Base-by-base conservation (phyloP, 2,329 filamentous ascomycete species). In the Talaromyces sp. region DNA sequence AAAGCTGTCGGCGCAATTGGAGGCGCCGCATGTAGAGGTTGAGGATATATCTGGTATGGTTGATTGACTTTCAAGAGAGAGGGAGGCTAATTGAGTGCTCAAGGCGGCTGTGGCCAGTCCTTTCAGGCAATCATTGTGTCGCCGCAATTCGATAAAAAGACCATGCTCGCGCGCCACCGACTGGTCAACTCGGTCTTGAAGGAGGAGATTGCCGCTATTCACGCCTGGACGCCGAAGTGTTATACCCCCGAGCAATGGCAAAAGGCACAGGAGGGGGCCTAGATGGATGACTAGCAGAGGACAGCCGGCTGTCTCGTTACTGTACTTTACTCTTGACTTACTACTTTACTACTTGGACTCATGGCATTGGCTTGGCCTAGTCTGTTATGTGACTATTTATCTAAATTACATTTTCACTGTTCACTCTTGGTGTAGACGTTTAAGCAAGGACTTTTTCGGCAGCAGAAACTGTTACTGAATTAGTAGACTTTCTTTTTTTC, bases 171-270 rank as follows among this genome's bases (percentile, higher is more conserved):
- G 73, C 85, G 93, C 61, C 91, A 96, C 77, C 87, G 93, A 51
- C 83, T 96, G 65, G 92, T 96, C 68, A 96, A 97, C 77, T 84
- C 84, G 17, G 87, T 87, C 5, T 81, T 97, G 69, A 93, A 92
- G 79, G 85, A 88, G 54, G 92, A 97, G 78, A 96, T 97, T 73
- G 90, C 91, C 17, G 85, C 85, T 66, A 96, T 97, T 69, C 93
- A 97, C 80, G 93, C 93, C 44, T 97, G 93, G 93, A 96, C 91
- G 60, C 91, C 92, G 30, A 96, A 92, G 78, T 96, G 93, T 75
- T 90, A 92, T 79, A 97, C 93, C 9, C 91, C 91, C 0, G 91
- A 92, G 70, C 91, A 97, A 80, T 96, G 90, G 87, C 85, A 91
- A 78, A 87, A 85, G 75, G 84, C 89, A 76, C 82, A 84, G 65